Evolutionary conservation across 768 basidiomycete genomes (phyloP).

Genomic region (Mycena rosella): DNA sequence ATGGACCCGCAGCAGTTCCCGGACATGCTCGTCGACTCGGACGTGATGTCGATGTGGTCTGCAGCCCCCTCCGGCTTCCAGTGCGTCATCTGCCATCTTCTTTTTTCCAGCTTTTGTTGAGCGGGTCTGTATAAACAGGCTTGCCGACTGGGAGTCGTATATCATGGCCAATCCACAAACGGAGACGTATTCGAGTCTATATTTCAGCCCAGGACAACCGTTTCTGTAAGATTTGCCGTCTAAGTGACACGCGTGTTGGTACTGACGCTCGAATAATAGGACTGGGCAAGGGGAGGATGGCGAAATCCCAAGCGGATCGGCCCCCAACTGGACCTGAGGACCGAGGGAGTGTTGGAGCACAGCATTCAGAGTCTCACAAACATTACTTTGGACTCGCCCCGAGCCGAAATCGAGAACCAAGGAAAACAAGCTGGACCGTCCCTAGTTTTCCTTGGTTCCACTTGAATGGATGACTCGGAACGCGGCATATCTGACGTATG

Average conservation of each 20-base stretch:
- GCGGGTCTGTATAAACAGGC: conserved; percentile 41
- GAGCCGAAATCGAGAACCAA: too few species aligned
- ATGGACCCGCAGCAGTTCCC: conserved; percentile 41
- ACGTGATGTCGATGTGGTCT: conserved; percentile 75
- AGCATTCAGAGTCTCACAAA: too few species aligned
- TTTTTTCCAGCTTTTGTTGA: neutral
- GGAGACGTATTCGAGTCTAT: conserved; percentile 6
- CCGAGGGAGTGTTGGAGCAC: too few species aligned
- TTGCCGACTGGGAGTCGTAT: conserved; percentile 61
- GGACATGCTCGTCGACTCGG: conserved; percentile 51
- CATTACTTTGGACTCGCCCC: too few species aligned
- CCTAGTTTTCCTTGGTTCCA: too few species aligned
- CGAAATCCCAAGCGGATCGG: neutral
- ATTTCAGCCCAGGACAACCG: neutral
- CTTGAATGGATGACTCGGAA: too few species aligned
- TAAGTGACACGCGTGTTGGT: neutral
- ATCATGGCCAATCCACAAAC: conserved; percentile 44
- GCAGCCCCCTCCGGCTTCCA: conserved; percentile 70
- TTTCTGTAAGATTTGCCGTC: conserved; percentile 11
- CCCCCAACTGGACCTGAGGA: neutral
- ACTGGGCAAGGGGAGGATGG: too few species aligned
- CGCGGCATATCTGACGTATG: too few species aligned
- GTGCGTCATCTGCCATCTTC: conserved; percentile 54
- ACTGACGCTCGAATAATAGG: neutral
- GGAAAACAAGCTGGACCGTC: too few species aligned